Conservation (phyloP, 768 basidiomycete species). For the Rhizopogon salebrosus region DNA sequence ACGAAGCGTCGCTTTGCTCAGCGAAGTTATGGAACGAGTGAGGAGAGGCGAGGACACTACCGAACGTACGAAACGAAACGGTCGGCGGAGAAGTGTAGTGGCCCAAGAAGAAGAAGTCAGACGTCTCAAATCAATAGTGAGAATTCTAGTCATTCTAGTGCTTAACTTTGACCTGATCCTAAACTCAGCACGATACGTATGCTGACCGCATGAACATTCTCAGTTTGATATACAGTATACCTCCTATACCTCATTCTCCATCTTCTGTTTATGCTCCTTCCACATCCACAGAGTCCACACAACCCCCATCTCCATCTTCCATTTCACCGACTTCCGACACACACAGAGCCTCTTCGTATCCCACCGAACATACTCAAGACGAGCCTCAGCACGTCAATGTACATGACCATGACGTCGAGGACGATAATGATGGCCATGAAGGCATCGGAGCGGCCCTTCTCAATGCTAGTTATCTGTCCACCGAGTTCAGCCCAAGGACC, state of each 20-base stretch:
- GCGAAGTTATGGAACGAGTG: slow-evolving; percentile 91
- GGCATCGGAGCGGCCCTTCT: slow-evolving; percentile 43
- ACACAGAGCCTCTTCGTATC: slow-evolving; percentile 43
- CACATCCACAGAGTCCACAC: slow-evolving; percentile 32
- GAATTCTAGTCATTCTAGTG: slow-evolving; percentile 22
- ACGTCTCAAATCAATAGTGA: slow-evolving; percentile 81
- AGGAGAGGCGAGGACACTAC: slow-evolving; percentile 79
- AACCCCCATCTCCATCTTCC: slow-evolving; percentile 31
- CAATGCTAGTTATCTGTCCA: slow-evolving; percentile 25
- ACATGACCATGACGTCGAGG: slow-evolving; percentile 17
- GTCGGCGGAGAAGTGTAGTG: slow-evolving; percentile 72
- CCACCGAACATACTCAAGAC: slow-evolving; percentile 34
- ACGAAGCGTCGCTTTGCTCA: slow-evolving; percentile 78
- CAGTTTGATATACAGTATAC: slow-evolving; percentile 84
- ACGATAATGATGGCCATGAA: slow-evolving; percentile 35
- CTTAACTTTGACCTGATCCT: background rate
- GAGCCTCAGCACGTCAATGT: slow-evolving; percentile 19
- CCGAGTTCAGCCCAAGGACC: slow-evolving; percentile 13
- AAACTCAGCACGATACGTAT: slow-evolving; percentile 85
- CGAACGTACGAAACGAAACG: slow-evolving; percentile 54
- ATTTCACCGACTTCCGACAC: slow-evolving; percentile 41
- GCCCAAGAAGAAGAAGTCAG: slow-evolving; percentile 89
- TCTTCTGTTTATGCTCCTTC: slow-evolving; percentile 43
- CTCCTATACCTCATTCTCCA: slow-evolving; percentile 64
- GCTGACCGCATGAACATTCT: slow-evolving; percentile 93